These are phyloP conservation scores for Aspergillus baeticus DNA, from an alignment of 495 filamentous ascomycete genomes.

Conservation along the genomic window DNA sequence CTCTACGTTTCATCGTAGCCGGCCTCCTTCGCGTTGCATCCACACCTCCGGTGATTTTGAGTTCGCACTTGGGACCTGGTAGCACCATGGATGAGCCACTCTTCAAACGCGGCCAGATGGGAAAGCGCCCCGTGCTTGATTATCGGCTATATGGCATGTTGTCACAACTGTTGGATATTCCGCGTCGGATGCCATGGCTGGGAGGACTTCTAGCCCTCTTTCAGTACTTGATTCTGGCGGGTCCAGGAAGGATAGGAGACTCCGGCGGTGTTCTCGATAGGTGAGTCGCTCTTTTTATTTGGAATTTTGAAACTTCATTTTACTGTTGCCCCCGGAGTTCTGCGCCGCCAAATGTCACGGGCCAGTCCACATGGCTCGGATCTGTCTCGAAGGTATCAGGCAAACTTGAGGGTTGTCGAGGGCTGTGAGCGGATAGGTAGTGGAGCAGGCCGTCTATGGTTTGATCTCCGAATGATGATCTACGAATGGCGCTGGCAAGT, in stretches of 20 bases:
- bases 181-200: slow-evolving; percentile 84
- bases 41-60: slow-evolving; percentile 22
- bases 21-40: slow-evolving; percentile 48
- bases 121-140: slow-evolving; percentile 66
- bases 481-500: slow-evolving; percentile 30
- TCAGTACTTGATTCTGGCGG: slow-evolving; percentile 67
- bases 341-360: background rate
- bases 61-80: slow-evolving; percentile 25
- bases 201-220: slow-evolving; percentile 66
- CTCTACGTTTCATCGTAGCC: slow-evolving; percentile 60
- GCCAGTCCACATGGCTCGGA: slow-evolving; percentile 9
- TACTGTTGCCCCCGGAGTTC: slow-evolving; percentile 15
- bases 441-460: slow-evolving; percentile 31
- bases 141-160: slow-evolving; percentile 73
- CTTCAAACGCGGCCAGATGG: slow-evolving; percentile 47
- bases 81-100: slow-evolving; percentile 29
- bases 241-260: slow-evolving; percentile 70
- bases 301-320: slow-evolving; percentile 23
- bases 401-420: slow-evolving; percentile 6
- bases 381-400: slow-evolving; percentile 15
- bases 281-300: slow-evolving; percentile 58
- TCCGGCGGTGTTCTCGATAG: slow-evolving; percentile 81
- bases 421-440: slow-evolving; percentile 24
- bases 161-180: slow-evolving; percentile 65
- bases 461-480: slow-evolving; percentile 42